Evolutionary conservation across 371 early-diverging fungal genomes (phyloP).

Genomic region (Mucor indicus): DNA sequence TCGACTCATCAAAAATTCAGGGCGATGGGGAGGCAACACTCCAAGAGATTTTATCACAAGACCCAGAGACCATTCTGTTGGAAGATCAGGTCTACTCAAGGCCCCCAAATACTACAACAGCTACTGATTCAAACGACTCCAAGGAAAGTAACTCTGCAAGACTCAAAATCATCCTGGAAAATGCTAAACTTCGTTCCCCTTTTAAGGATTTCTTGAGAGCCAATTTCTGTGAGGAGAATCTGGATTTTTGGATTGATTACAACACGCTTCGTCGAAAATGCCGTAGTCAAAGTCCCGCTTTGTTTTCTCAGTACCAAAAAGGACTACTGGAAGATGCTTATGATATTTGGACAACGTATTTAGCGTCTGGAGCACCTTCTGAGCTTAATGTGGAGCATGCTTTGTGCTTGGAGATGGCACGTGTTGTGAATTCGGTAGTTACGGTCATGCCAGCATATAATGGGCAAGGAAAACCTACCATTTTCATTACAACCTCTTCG

Average conservation of each 20-base stretch:
- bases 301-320: conserved; percentile 28
- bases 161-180: conserved; percentile 62
- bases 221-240: conserved; percentile 73
- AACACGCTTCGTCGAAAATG: conserved; percentile 36
- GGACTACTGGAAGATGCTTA: conserved; percentile 59
- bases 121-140: conserved; percentile 16
- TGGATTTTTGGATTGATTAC: conserved; percentile 67
- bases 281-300: conserved; percentile 36
- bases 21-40: too few species aligned
- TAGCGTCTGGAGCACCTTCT: conserved; percentile 49
- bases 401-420: conserved; percentile 43
- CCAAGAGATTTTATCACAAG: conserved; percentile 17
- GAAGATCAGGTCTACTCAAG: too few species aligned
- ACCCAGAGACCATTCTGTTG: conserved; percentile 14
- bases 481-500: conserved; percentile 39
- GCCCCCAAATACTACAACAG: too few species aligned
- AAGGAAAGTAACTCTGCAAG: conserved; percentile 55
- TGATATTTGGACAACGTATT: conserved; percentile 58
- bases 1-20: not conserved
- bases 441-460: conserved; percentile 36
- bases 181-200: conserved; percentile 52
- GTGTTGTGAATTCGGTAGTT: conserved; percentile 43
- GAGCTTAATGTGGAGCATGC: conserved; percentile 64
- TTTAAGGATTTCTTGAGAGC: conserved; percentile 65
- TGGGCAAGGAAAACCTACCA: conserved; percentile 30